Evolutionary conservation across 2,329 filamentous ascomycete species (phyloP).

Genomic region (Diplodia intermedia): DNA sequence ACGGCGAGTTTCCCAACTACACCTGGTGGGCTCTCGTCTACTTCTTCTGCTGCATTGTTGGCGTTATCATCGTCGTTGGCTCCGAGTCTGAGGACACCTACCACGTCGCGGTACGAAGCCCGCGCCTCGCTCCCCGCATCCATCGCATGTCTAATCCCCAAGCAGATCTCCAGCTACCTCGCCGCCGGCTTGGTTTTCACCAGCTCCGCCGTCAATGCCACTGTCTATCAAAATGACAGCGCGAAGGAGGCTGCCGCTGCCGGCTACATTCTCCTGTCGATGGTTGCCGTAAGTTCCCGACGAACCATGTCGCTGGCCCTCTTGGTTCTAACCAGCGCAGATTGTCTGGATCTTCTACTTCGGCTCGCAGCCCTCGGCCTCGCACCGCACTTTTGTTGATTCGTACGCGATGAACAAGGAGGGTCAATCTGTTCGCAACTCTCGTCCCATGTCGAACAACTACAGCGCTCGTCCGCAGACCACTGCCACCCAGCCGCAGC

Average conservation of each 20-base stretch:
- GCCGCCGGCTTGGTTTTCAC: constrained; percentile 82
- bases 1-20: constrained; percentile 75
- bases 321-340: constrained; percentile 57
- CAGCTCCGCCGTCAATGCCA: constrained; percentile 82
- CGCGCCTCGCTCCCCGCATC: constrained; percentile 1
- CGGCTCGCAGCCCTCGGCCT: constrained; percentile 85
- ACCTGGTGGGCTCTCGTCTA: constrained; percentile 92
- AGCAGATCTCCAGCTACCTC: constrained; percentile 82
- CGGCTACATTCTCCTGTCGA: constrained; percentile 91
- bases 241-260: constrained; percentile 86
- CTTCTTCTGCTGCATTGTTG: constrained; percentile 81
- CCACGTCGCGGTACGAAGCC: constrained; percentile 72
- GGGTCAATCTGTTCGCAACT: constrained; percentile 65
- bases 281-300: constrained; percentile 77
- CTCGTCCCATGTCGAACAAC: constrained; percentile 73
- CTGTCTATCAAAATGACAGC: constrained; percentile 78
- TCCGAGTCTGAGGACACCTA: constrained; percentile 87
- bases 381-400: constrained; percentile 89
- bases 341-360: constrained; percentile 99
- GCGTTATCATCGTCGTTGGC: constrained; percentile 81
- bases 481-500: constrained; percentile 74
- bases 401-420: constrained; percentile 96
- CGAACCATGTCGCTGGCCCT: constrained; percentile 25
- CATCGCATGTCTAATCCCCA: constrained; percentile 35
- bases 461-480: constrained; percentile 83